Evolutionary conservation across 148 eudicot genomes (phyloP).

Genomic region (Pouteria glomerata): DNA sequence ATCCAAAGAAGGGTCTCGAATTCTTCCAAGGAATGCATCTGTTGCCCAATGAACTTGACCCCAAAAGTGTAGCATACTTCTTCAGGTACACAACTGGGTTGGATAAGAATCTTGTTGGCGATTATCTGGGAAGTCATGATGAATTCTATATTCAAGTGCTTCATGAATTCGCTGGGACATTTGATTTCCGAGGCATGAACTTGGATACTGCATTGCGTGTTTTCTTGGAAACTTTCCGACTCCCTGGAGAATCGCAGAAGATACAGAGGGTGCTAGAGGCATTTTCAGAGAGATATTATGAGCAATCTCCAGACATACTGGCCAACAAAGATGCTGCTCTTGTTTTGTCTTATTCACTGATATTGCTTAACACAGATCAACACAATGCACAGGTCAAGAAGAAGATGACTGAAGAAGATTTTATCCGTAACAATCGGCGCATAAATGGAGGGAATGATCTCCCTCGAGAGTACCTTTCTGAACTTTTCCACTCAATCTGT

Average conservation of each 20-base stretch:
- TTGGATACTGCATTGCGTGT: conserved; percentile 59
- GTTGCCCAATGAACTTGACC: conserved; percentile 81
- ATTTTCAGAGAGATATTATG: conserved; percentile 82
- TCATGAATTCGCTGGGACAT: conserved; percentile 84
- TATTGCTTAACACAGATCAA: conserved; percentile 90
- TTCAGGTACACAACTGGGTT: conserved; percentile 85
- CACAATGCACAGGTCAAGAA: conserved; percentile 94
- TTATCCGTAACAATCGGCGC: conserved; percentile 75
- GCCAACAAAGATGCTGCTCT: conserved; percentile 93
- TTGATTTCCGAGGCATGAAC: conserved; percentile 55
- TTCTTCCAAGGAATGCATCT: conserved; percentile 80
- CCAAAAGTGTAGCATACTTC: conserved; percentile 89
- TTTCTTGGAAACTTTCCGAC: conserved; percentile 60
- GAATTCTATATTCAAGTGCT: conserved; percentile 90
- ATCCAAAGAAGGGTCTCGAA: conserved; percentile 89
- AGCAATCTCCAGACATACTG: conserved; percentile 73
- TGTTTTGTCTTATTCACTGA: conserved; percentile 73
- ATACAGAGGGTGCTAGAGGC: conserved; percentile 96
- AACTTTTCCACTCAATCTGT: conserved; percentile 73
- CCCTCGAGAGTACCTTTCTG: conserved; percentile 73
- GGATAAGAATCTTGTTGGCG: conserved; percentile 92
- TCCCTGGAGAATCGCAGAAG: conserved; percentile 90
- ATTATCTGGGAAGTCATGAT: conserved; percentile 88
- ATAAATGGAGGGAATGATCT: conserved; percentile 90
- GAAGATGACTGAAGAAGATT: conserved; percentile 95